Percentiles rank a stretch among this genome's conserved stretches.
phyloP scores from a whole-genome alignment of 345 rosid species.

The rapeseed (Brassica napus) region Da-Ae NC_063440.1:19239501-19240000 shows the following conservation, averaged over 20 bases:
- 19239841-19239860: conserved; percentile 55
- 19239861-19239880: conserved; percentile 2
- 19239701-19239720: conserved; percentile 96
- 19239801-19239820: conserved; percentile 96
- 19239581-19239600: neutral
- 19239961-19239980: too few species aligned
- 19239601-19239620: conserved; percentile 22
- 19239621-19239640: conserved; percentile 19
- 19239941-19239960: neutral
- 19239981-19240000: too few species aligned
- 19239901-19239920: conserved; percentile 25
- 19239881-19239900: conserved; percentile 4
- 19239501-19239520: neutral
- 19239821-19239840: conserved; percentile 99
- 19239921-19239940: conserved; percentile 5
- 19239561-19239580: conserved; percentile 19
- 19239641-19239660: conserved; percentile 30
- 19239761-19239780: conserved; percentile 94
- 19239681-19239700: conserved; percentile 68
- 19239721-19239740: conserved; percentile 98
- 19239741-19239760: conserved; percentile 86
- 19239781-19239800: conserved; percentile 94
- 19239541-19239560: neutral
- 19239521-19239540: conserved; percentile 5
- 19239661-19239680: conserved; percentile 44